Percentiles rank a stretch among this genome's conserved stretches.
Conservation (phyloP, 805 yeast genomes). For the Kluyveromyces dobzhanskii region DNA sequence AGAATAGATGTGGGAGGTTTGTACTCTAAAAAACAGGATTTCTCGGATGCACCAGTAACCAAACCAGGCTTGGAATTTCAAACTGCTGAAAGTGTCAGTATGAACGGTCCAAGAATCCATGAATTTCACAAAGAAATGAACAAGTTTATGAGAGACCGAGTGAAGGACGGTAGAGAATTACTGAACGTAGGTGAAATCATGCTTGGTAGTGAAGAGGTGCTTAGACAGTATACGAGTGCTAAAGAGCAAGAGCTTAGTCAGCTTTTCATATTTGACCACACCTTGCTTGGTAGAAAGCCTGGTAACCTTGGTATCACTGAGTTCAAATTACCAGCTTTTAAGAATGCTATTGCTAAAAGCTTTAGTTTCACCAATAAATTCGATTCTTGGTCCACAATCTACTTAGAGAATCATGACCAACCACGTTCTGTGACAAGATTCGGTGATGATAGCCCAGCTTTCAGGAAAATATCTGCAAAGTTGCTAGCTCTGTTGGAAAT, state of each 20-base stretch:
- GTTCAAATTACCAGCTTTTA: conserved; percentile 33
- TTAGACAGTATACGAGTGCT: conserved; percentile 35
- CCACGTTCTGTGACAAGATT: conserved; percentile 44
- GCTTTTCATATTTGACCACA: conserved; percentile 31
- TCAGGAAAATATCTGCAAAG: conserved; percentile 36
- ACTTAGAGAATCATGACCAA: conserved; percentile 52
- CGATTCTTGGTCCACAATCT: conserved; percentile 51
- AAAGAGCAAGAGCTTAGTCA: conserved; percentile 32
- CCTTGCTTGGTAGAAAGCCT: conserved; percentile 31
- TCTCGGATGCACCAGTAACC: conserved; percentile 41
- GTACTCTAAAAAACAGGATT: conserved; percentile 40
- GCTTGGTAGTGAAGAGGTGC: conserved; percentile 32
- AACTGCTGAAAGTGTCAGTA: conserved; percentile 28
- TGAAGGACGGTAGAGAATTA: conserved; percentile 39
- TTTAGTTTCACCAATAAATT: conserved; percentile 36
- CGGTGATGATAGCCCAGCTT: conserved; percentile 33
- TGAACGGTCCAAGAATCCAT: conserved; percentile 48
- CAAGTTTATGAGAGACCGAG: conserved; percentile 19
- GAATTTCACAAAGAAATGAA: conserved; percentile 48
- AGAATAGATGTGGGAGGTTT: conserved; percentile 49
- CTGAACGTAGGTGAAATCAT: conserved; percentile 55
- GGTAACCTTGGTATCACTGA: conserved; percentile 23
- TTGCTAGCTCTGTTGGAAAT: conserved; percentile 37
- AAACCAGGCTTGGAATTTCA: conserved; percentile 36
- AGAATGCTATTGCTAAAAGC: conserved; percentile 31